Percentiles rank a stretch among this genome's conserved stretches.
Conservation (phyloP, 768 basidiomycete species). For the Obba rivulosa region DNA sequence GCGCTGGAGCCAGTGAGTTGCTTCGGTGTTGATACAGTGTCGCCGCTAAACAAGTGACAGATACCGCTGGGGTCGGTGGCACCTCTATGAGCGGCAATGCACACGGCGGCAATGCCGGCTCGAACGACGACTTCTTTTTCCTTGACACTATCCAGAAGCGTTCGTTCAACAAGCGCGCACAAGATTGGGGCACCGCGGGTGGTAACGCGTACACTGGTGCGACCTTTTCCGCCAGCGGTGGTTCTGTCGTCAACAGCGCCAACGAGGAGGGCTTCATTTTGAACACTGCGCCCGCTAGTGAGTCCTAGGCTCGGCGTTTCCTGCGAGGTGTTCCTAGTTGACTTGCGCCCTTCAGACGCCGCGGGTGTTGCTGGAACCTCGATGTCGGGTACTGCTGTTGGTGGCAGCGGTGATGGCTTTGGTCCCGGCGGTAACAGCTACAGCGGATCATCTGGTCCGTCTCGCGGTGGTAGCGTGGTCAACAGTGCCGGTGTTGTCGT, state of each 20-base stretch:
- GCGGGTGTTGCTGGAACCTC: slow-evolving; percentile 14
- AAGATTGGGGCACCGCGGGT: slow-evolving; percentile 15
- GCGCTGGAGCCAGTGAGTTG: slow-evolving; percentile 7
- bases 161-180: slow-evolving; percentile 9
- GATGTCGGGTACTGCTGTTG: slow-evolving; percentile 16
- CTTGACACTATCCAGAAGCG: neutral
- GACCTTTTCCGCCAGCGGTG: slow-evolving; percentile 11
- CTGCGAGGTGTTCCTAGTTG: too few relatives aligned
- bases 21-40: neutral
- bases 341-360: slow-evolving; percentile 3
- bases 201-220: slow-evolving; percentile 20
- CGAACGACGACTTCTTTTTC: neutral
- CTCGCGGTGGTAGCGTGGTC: slow-evolving; percentile 14
- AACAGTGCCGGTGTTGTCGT: slow-evolving; percentile 12
- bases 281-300: slow-evolving; percentile 12
- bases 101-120: slow-evolving; percentile 9
- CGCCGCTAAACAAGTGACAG: neutral
- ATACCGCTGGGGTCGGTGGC: slow-evolving; percentile 10
- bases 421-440: slow-evolving; percentile 23
- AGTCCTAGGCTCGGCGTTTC: neutral
- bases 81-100: slow-evolving; percentile 15
- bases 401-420: slow-evolving; percentile 16
- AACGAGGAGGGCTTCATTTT: slow-evolving; percentile 2
- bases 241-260: slow-evolving; percentile 11
- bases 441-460: slow-evolving; percentile 14